Conservation (phyloP, 2,329 filamentous ascomycete genomes). For the Colletotrichum sp. region DNA sequence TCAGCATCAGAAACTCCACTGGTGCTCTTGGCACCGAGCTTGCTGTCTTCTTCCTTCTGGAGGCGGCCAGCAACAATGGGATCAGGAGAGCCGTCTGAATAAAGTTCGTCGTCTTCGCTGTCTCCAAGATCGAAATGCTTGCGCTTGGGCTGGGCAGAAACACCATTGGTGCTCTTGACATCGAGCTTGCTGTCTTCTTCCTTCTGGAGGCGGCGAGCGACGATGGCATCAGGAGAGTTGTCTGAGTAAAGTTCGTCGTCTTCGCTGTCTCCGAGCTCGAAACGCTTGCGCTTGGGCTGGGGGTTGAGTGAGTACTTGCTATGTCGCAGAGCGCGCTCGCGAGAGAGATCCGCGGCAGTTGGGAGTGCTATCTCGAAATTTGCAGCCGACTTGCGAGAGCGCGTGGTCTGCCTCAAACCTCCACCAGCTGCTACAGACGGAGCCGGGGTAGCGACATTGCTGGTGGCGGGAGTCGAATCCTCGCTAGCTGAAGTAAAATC, state of each 20-base stretch:
- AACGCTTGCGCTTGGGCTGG: slow-evolving; percentile 45
- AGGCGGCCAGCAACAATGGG: slow-evolving; percentile 37
- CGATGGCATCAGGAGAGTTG: slow-evolving; percentile 28
- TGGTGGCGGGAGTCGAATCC: slow-evolving; percentile 49
- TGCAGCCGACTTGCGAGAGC: slow-evolving; percentile 24
- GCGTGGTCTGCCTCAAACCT: slow-evolving; percentile 11
- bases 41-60: slow-evolving; percentile 36
- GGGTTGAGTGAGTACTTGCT: slow-evolving; percentile 55
- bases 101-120: slow-evolving; percentile 43
- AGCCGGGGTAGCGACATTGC: slow-evolving; percentile 43
- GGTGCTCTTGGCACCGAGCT: background rate
- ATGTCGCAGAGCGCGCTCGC: slow-evolving; percentile 49
- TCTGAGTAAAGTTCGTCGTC: slow-evolving; percentile 39
- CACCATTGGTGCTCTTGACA: background rate
- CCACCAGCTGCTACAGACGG: slow-evolving; percentile 27
- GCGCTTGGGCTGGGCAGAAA: slow-evolving; percentile 30
- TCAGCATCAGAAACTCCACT: slow-evolving; percentile 28
- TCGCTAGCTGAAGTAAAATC: slow-evolving; percentile 39
- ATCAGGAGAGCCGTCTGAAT: slow-evolving; percentile 26
- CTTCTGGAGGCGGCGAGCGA: slow-evolving; percentile 39
- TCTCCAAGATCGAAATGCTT: slow-evolving; percentile 50
- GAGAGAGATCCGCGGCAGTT: slow-evolving; percentile 37
- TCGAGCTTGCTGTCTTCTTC: slow-evolving; percentile 31
- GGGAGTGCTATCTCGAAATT: slow-evolving; percentile 41
- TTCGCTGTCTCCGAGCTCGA: slow-evolving; percentile 46